A percentile compares a stretch with the other conserved stretches of the same genome.
These are phyloP conservation scores for Ilyonectria sp. DNA, from an alignment of 2,329 filamentous ascomycete genomes.

Conservation along the genomic window DNA sequence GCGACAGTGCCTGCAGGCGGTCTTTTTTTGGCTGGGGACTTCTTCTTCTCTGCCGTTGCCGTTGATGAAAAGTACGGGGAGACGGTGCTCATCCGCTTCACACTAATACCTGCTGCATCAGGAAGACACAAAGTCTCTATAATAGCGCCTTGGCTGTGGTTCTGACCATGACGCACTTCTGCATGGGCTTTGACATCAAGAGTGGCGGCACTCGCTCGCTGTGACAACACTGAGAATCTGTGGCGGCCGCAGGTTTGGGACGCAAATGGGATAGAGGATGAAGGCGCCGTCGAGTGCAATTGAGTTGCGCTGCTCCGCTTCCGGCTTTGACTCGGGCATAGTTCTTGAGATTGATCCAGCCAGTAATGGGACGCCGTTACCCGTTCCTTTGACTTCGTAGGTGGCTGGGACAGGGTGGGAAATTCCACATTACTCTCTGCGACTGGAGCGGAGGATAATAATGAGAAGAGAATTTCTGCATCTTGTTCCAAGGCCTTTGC, in stretches of 20 bases:
- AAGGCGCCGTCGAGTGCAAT: constrained; percentile 20
- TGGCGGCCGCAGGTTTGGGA: constrained; percentile 14
- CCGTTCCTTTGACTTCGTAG: constrained; percentile 29
- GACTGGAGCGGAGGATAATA: constrained; percentile 15
- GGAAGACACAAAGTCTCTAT: constrained; percentile 7
- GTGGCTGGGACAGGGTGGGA: constrained; percentile 10
- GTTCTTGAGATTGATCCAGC: constrained; percentile 40
- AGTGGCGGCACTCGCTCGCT: not conserved
- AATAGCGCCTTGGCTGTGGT: constrained; percentile 2
- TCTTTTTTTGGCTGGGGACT: constrained; percentile 45
- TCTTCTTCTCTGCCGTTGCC: constrained; percentile 33
- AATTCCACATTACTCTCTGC: constrained; percentile 6
- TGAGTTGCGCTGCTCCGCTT: constrained; percentile 32
- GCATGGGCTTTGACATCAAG: not conserved
- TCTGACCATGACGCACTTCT: not conserved
- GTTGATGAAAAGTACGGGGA: constrained; percentile 54
- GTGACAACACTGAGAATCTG: not conserved
- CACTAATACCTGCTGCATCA: constrained; percentile 7
- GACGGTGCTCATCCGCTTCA: constrained; percentile 33
- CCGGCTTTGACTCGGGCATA: constrained; percentile 31
- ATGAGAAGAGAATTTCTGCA: constrained; percentile 35
- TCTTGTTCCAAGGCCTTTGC: constrained; percentile 49
- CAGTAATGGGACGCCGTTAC: constrained; percentile 50
- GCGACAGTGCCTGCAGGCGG: constrained; percentile 65
- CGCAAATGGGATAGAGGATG: constrained; percentile 12